Conservation (phyloP, 163 green algal genomes). For the Scenedesmus sp. region DNA sequence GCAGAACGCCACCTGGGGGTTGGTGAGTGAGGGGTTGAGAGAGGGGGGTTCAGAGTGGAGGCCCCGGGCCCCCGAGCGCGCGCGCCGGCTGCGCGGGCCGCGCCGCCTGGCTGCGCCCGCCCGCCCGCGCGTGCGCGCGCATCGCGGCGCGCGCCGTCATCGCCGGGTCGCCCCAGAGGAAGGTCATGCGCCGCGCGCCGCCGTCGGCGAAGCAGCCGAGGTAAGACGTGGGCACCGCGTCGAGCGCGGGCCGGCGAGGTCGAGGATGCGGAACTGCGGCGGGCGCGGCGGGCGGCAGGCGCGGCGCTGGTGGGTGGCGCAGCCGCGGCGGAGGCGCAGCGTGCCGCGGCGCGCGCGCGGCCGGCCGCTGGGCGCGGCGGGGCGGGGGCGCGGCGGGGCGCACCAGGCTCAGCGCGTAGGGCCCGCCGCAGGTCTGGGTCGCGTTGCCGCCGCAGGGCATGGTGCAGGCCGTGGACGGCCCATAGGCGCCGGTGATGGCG, state of each 20-base stretch:
- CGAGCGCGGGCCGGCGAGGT: background rate
- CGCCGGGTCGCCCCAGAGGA: background rate
- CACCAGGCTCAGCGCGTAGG: conserved; percentile 18
- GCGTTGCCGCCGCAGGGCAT: conserved; percentile 8
- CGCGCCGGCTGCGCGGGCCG: too few species aligned
- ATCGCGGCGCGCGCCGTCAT: too few species aligned
- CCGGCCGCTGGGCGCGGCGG: background rate
- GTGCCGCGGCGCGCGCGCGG: too few species aligned
- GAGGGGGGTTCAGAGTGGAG: too few species aligned
- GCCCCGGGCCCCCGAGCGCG: too few species aligned
- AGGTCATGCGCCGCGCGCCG: background rate
- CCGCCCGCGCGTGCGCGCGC: too few species aligned
- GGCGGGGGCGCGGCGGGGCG: background rate
- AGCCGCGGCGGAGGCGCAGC: too few species aligned
- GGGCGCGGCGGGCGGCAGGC: background rate
- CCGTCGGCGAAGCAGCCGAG: conserved; percentile 7
- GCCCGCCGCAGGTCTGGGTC: conserved; percentile 15
- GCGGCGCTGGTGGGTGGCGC: background rate
- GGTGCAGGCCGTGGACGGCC: conserved; percentile 7
- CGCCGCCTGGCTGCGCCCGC: too few species aligned
- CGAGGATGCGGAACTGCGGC: background rate
- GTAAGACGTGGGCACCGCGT: background rate
- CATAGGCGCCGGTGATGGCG: background rate
- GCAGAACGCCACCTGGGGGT: background rate
- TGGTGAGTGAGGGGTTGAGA: too few species aligned